Evolutionary conservation across 1,284 basidiomycete species (phyloP).

Genomic region (Phenoliferia sp.): DNA sequence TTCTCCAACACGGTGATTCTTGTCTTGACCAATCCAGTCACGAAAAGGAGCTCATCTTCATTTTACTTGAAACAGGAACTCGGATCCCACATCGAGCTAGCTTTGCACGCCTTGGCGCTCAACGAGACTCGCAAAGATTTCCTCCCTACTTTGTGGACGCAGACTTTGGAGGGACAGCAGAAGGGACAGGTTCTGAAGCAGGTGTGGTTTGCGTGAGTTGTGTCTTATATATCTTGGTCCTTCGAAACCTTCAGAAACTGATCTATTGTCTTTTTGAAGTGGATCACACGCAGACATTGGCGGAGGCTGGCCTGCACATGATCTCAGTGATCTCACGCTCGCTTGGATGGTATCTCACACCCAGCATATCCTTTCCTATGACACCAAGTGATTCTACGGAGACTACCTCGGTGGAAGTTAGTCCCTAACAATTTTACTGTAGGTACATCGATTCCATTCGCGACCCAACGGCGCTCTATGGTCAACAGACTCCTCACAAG

Average conservation of each 20-base stretch:
- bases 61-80: not conserved
- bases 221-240: too few species aligned
- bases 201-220: conserved; percentile 35
- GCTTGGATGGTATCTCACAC: conserved; percentile 38
- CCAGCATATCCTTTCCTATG: not conserved
- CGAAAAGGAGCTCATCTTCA: not conserved
- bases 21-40: too few species aligned
- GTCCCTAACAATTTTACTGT: not conserved
- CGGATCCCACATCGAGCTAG: conserved; percentile 35
- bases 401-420: not conserved
- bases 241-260: not conserved
- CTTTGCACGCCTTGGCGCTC: conserved; percentile 38
- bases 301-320: conserved; percentile 36
- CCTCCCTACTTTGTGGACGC: conserved; percentile 36
- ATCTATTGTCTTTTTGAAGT: not conserved
- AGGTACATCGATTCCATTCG: not conserved
- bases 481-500: not conserved
- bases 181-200: conserved; percentile 37
- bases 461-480: not conserved
- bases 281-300: conserved; percentile 38
- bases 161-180: conserved; percentile 14
- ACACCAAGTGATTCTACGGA: not conserved
- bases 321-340: conserved; percentile 35
- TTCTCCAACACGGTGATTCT: conserved; percentile 35
- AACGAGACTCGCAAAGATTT: conserved; percentile 39